These are phyloP conservation scores for Chamaecyparis obtusa DNA, from an alignment of 75 land plant species.

Conservation along the genomic window DNA sequence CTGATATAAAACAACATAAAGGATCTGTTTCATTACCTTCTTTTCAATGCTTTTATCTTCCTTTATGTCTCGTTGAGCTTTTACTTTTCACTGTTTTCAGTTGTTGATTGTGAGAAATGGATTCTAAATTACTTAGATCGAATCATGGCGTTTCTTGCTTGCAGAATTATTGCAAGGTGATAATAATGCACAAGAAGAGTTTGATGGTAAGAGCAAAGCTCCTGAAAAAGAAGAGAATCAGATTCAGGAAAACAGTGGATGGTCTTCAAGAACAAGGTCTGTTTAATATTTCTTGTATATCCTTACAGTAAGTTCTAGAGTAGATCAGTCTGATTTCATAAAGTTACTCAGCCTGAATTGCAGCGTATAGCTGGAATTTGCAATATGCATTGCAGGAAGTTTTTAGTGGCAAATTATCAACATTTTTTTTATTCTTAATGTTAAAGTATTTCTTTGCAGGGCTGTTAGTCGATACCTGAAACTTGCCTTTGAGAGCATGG, in stretches of 20 bases:
- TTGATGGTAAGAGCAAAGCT: constrained; percentile 42
- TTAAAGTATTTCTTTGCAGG: constrained; percentile 32
- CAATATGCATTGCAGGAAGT: constrained; percentile 2
- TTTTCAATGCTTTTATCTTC: background rate
- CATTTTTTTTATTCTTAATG: background rate
- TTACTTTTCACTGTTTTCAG: too few relatives aligned
- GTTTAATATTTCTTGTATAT: constrained; percentile 1
- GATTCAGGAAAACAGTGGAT: constrained; percentile 75
- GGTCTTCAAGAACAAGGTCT: constrained; percentile 97
- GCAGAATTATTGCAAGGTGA: constrained; percentile 61
- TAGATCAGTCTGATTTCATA: background rate
- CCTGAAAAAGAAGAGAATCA: constrained; percentile 29
- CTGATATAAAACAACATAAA: background rate
- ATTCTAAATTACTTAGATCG: background rate
- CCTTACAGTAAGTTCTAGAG: background rate
- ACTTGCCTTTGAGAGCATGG: constrained; percentile 50
- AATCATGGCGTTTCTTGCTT: constrained; percentile 3
- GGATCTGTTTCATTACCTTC: background rate
- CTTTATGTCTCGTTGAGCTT: background rate
- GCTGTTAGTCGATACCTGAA: constrained; percentile 85
- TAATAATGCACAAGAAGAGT: constrained; percentile 57
- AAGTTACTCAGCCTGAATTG: background rate
- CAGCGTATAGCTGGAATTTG: background rate
- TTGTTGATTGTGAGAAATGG: background rate
- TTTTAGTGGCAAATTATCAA: background rate